Evolutionary conservation across 768 basidiomycete species (phyloP), one percentile per base, ranked within the genome.

Genomic region (Agrocybe chaxingu): DNA sequence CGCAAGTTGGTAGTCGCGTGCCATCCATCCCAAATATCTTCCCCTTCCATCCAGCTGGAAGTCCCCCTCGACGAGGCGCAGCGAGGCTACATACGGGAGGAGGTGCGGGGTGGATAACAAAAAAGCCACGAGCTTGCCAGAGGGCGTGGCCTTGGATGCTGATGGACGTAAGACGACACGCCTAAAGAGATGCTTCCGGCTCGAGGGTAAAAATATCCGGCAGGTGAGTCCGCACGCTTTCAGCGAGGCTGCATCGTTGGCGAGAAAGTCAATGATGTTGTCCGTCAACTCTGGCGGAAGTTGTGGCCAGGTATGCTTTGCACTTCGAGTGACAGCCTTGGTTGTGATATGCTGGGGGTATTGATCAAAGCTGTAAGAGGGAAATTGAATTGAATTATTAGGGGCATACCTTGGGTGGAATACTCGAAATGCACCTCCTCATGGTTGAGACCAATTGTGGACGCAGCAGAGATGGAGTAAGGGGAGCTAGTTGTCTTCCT

Each of bases 211-310:
- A 37, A 54, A 46, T 19, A 13, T 24, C 31, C 34, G 11, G 43
- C 42, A 45, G 7, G 41, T 42, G 9, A 54, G 42, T 6, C 44
- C 45, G 24, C 44, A 50, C 19, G 41, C 39, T 2, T 30, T 39
- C 30, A 54, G 41, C 8, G 47, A 34, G 19, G 45, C 33, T 2
- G 13, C 39, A 41, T 54, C 53, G n/a, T 49, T 45, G 33, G 38
- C 33, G 5, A 54, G 44, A 38, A 46, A 38, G 8, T 54, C 48
- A 38, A 54, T 44, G 13, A 54, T 33, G 32, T 38, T 35, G n/a
- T 54, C 48, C 6, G 50, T 41, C 29, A 54, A 40, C 13, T 54
- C 53, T 45, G 44, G 35, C 13, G 53, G 53, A 32, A 54, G 45
- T 35, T 35, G 36, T 45, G 32, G 32, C 7, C 16, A 34, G 31